Evolutionary conservation across 768 basidiomycete species (phyloP), one percentile per base, ranked within the genome.

Genomic region (Lactifluus echinatus): DNA sequence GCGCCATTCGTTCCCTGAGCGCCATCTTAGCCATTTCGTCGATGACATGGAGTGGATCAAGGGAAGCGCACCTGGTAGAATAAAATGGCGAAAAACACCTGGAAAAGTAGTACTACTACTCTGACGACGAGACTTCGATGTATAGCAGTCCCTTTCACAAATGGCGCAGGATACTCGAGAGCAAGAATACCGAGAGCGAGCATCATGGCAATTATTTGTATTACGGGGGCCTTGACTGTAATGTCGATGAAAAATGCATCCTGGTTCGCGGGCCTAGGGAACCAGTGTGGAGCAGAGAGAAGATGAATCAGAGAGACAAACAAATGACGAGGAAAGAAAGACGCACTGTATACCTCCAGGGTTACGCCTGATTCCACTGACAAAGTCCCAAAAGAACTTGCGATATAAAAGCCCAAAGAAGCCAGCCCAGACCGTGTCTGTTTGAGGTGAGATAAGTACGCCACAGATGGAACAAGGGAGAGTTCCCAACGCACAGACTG

Each of bases 381-480:
- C 73, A 68, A 95, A 91, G 74, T 95, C 93, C 88, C 89, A 95
- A 74, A 95, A 93, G 80, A 91, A 95, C 74, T 95, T 95, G 71
- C 91, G 88, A 73, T 83, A 93, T 64, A 86, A 74, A 14, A 93
- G 69, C 17, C 83, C 93, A 73, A 81, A 94, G 72, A 88, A 84
- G 31, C 80, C 75, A 14, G 87, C 84, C 90, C 89, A 91, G 11
- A 91, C 73, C 56, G 83, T 80, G 68, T 89, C 89, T 91, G 60
- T 37, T 28, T 42, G 55, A 36, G 56, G 57, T 39, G 12, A 33
- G 56, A 56, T 39, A 12, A 24, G 48, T 33, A 5, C 8, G 29
- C 34, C 49, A 37, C 36, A 8, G 51, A 40, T 23, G 33, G 36
- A 51, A 36, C 58, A 53, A 7, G 39, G 43, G 46, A 58, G 33